A percentile compares a stretch with the other conserved stretches of the same genome.
phyloP scores from a whole-genome alignment of 805 yeast species.

The Scheffersomyces lignosus region DNA sequence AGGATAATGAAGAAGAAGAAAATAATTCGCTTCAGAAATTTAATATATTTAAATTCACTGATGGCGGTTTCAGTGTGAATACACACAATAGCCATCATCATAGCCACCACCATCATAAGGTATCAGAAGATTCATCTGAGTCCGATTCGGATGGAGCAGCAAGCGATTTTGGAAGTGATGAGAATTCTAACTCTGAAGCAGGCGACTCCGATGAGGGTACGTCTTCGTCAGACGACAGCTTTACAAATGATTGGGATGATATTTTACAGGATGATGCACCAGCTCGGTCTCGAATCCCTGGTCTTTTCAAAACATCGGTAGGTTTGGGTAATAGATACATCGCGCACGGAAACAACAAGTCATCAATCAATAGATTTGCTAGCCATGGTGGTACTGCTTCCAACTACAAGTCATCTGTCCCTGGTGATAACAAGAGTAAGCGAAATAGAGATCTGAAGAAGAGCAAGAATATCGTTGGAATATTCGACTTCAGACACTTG shows the following conservation, averaged over 20 bases:
- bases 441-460: constrained; percentile 22
- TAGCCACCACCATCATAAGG: constrained; percentile 8
- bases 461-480: constrained; percentile 55
- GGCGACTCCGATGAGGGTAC: constrained; percentile 18
- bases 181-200: constrained; percentile 10
- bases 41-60: constrained; percentile 43
- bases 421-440: constrained; percentile 31
- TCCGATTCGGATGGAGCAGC: neutral
- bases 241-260: constrained; percentile 69
- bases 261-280: constrained; percentile 57
- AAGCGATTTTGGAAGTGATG: neutral
- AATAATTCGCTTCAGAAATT: constrained; percentile 47
- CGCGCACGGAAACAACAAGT: constrained; percentile 20
- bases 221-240: constrained; percentile 53
- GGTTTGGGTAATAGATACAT: constrained; percentile 38
- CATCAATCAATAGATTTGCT: constrained; percentile 32
- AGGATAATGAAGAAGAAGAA: constrained; percentile 29
- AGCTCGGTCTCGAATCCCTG: constrained; percentile 53
- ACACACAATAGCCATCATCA: constrained; percentile 13
- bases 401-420: constrained; percentile 35
- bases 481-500: constrained; percentile 64
- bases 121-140: too few relatives aligned
- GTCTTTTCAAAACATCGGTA: constrained; percentile 42
- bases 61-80: constrained; percentile 49
- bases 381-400: constrained; percentile 41